phyloP scores from a whole-genome alignment of 768 basidiomycete species.

The Steccherinum ochraceum region DNA sequence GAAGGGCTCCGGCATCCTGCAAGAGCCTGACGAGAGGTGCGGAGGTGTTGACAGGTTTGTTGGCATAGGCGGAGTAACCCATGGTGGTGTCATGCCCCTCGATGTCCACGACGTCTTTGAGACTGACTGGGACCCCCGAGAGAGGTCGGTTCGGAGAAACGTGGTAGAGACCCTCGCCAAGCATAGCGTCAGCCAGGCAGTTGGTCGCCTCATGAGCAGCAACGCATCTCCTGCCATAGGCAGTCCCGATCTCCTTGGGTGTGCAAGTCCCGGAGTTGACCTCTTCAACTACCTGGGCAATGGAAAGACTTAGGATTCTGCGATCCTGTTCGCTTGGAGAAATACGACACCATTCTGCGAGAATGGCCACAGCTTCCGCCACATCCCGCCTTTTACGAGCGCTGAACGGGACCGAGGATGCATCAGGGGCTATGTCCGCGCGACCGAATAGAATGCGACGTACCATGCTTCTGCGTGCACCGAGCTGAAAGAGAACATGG shows the following conservation, averaged over 20 bases:
- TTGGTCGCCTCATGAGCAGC: conserved; percentile 39
- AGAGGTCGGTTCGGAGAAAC: conserved; percentile 20
- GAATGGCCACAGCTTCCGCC: conserved; percentile 21
- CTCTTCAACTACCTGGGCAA: conserved; percentile 29
- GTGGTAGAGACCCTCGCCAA: conserved; percentile 24
- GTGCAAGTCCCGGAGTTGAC: conserved; percentile 23
- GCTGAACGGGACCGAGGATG: too few species aligned
- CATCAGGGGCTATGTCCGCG: too few species aligned
- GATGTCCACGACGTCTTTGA: conserved; percentile 44
- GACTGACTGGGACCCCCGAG: conserved; percentile 40
- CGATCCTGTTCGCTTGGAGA: conserved; percentile 29
- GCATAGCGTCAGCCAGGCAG: conserved; percentile 41
- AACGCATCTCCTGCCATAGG: conserved; percentile 35
- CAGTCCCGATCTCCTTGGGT: conserved; percentile 26
- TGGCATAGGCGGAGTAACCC: conserved; percentile 34
- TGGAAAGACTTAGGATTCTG: conserved; percentile 29
- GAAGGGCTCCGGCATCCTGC: conserved; percentile 35
- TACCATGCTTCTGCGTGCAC: conserved; percentile 8
- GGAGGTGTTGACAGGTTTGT: conserved; percentile 27
- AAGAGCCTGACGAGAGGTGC: conserved; percentile 35
- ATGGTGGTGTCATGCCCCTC: conserved; percentile 40
- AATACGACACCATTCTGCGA: conserved; percentile 24
- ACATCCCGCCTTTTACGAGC: conserved; percentile 29
- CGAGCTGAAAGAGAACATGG: conserved; percentile 6
- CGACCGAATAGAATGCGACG: too few species aligned